Percentiles rank a stretch among this genome's conserved stretches.
These are phyloP conservation scores for Pythium phragmiticola DNA, from an alignment of 352 stramenopile genomes.

Conservation along the genomic window DNA sequence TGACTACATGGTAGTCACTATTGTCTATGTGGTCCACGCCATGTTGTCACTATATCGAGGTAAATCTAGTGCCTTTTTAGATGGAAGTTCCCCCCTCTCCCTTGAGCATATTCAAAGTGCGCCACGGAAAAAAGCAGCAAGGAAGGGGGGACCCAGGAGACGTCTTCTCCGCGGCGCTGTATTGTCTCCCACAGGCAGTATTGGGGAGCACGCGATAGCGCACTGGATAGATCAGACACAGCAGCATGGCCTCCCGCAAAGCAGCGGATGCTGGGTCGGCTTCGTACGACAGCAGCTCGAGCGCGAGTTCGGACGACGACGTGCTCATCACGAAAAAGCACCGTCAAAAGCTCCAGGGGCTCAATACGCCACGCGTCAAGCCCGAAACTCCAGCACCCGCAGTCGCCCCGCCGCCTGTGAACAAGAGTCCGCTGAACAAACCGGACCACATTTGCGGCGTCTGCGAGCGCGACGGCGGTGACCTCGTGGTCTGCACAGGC, in stretches of 20 bases:
- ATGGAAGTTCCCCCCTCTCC: not conserved
- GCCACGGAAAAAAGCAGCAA: not conserved
- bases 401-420: not conserved
- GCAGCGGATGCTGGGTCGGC: constrained; percentile 11
- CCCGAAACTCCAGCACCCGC: not conserved
- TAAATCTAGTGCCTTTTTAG: not conserved
- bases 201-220: not conserved
- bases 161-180: constrained; percentile 2
- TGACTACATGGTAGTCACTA: constrained; percentile 5
- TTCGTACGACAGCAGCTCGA: constrained; percentile 48
- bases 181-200: not conserved
- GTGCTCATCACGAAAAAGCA: constrained; percentile 74
- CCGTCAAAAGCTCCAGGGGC: constrained; percentile 45
- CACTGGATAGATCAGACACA: not conserved
- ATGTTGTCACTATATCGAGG: not conserved
- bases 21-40: not conserved
- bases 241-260: constrained; percentile 17
- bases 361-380: not conserved
- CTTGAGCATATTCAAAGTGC: not conserved
- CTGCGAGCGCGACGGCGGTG: constrained; percentile 56
- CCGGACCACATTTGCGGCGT: constrained; percentile 66
- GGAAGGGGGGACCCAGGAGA: not conserved
- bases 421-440: constrained; percentile 19
- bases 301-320: constrained; percentile 64
- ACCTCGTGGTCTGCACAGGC: constrained; percentile 50